phyloP scores from a whole-genome alignment of 2,329 filamentous ascomycete genomes.

The Neocucurbitaria cava region DNA sequence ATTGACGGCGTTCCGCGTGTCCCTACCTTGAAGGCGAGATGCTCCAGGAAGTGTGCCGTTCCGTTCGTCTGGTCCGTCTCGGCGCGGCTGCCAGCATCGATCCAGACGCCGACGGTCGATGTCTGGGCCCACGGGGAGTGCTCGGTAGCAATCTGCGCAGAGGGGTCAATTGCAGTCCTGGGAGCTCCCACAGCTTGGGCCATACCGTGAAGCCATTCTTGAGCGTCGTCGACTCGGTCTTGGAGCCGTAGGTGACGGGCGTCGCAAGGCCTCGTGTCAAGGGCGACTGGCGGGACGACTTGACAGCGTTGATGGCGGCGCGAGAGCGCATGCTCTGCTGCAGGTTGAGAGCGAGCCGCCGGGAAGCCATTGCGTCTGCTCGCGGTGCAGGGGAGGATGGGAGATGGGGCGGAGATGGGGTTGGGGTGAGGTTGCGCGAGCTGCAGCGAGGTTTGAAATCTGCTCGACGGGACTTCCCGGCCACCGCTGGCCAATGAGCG shows the following conservation, averaged over 20 bases:
- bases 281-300: slow-evolving; percentile 59
- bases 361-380: slow-evolving; percentile 79
- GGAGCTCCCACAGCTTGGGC: slow-evolving; percentile 15
- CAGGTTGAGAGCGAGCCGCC: slow-evolving; percentile 95
- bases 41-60: slow-evolving; percentile 99
- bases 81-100: slow-evolving; percentile 96
- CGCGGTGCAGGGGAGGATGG: slow-evolving; percentile 32
- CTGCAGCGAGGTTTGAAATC: slow-evolving; percentile 33
- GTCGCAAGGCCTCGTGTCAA: slow-evolving; percentile 90
- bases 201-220: slow-evolving; percentile 95
- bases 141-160: slow-evolving; percentile 86
- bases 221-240: slow-evolving; percentile 94
- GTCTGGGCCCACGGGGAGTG: slow-evolving; percentile 98
- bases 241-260: slow-evolving; percentile 74
- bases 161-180: slow-evolving; percentile 42
- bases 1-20: slow-evolving; percentile 7
- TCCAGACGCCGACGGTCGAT: slow-evolving; percentile 98
- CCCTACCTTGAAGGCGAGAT: slow-evolving; percentile 97
- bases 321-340: slow-evolving; percentile 88
- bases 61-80: slow-evolving; percentile 99
- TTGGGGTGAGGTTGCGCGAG: slow-evolving; percentile 33
- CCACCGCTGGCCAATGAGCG: slow-evolving; percentile 27
- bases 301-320: slow-evolving; percentile 78
- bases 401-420: slow-evolving; percentile 37
- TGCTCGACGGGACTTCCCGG: slow-evolving; percentile 30